Percentiles rank a stretch among this genome's conserved stretches.
Conservation (phyloP, 2,329 filamentous ascomycete species). For the Claviceps digitariae region DNA sequence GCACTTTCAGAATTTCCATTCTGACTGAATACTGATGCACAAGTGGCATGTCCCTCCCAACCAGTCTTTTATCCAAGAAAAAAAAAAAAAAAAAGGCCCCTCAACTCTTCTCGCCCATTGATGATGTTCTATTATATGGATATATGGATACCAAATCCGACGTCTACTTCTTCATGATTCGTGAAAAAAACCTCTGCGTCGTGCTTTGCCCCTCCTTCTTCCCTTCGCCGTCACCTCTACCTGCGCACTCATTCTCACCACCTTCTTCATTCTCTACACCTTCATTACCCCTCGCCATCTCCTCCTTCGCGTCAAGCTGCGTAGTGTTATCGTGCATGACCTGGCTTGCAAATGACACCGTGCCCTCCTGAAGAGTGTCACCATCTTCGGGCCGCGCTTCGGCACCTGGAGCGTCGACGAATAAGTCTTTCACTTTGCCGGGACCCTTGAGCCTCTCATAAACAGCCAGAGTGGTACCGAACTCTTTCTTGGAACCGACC, state of each 20-base stretch:
- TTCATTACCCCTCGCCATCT: constrained; percentile 11
- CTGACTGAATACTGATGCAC: too few relatives aligned
- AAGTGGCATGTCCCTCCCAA: too few relatives aligned
- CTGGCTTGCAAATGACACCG: constrained; percentile 34
- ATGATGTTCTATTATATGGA: too few relatives aligned
- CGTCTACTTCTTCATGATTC: constrained; percentile 5
- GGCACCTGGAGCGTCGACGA: constrained; percentile 12
- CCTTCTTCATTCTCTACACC: constrained; percentile 5
- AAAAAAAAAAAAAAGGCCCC: too few relatives aligned
- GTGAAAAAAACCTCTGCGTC: constrained; percentile 7
- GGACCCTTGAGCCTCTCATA: constrained; percentile 36
- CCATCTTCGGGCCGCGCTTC: constrained; percentile 14
- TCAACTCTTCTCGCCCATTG: too few relatives aligned
- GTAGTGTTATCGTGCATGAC: constrained; percentile 42
- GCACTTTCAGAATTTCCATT: too few relatives aligned
- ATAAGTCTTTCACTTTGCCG: constrained; percentile 38
- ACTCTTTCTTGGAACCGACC: constrained; percentile 33
- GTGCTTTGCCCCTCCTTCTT: background rate
- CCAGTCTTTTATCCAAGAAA: too few relatives aligned
- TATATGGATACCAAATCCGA: too few relatives aligned
- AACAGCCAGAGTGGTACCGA: constrained; percentile 39
- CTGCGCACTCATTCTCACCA: constrained; percentile 5
- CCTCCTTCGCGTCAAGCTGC: constrained; percentile 30
- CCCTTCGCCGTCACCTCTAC: background rate
- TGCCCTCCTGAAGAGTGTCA: constrained; percentile 15